These are phyloP conservation scores for Papiliotrema terrestris DNA, from an alignment of 1,284 basidiomycete species.

Conservation along the genomic window DNA sequence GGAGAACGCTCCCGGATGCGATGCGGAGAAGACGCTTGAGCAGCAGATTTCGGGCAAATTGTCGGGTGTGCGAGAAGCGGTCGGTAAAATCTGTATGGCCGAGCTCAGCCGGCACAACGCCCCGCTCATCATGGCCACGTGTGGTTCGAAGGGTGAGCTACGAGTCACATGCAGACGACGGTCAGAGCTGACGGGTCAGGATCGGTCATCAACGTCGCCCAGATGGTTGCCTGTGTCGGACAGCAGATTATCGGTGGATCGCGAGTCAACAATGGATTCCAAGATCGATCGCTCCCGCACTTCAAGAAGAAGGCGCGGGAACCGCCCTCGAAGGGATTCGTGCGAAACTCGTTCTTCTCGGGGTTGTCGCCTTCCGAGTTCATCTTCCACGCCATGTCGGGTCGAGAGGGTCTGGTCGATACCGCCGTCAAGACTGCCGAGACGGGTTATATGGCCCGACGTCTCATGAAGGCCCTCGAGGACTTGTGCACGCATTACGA, in stretches of 20 bases:
- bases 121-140: slow-evolving; percentile 97
- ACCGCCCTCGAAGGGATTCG: slow-evolving; percentile 97
- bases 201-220: slow-evolving; percentile 98
- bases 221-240: slow-evolving; percentile 99
- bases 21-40: slow-evolving; percentile 96
- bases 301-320: slow-evolving; percentile 97
- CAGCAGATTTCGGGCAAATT: slow-evolving; percentile 90
- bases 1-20: slow-evolving; percentile 92
- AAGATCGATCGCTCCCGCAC: slow-evolving; percentile 96
- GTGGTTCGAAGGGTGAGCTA: slow-evolving; percentile 86
- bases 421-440: slow-evolving; percentile 99
- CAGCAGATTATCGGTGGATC: slow-evolving; percentile 98
- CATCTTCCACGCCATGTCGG: slow-evolving; percentile 97
- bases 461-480: slow-evolving; percentile 98
- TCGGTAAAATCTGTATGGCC: slow-evolving; percentile 97
- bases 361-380: slow-evolving; percentile 96
- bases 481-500: slow-evolving; percentile 97
- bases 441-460: slow-evolving; percentile 98
- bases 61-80: slow-evolving; percentile 90
- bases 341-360: slow-evolving; percentile 93
- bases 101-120: slow-evolving; percentile 96
- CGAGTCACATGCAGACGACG: not conserved
- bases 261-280: slow-evolving; percentile 98
- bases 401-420: slow-evolving; percentile 96
- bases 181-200: slow-evolving; percentile 54